Evolutionary conservation across 768 basidiomycete genomes (phyloP), one percentile per base, ranked within the genome.

Genomic region (Boletellus ananas): DNA sequence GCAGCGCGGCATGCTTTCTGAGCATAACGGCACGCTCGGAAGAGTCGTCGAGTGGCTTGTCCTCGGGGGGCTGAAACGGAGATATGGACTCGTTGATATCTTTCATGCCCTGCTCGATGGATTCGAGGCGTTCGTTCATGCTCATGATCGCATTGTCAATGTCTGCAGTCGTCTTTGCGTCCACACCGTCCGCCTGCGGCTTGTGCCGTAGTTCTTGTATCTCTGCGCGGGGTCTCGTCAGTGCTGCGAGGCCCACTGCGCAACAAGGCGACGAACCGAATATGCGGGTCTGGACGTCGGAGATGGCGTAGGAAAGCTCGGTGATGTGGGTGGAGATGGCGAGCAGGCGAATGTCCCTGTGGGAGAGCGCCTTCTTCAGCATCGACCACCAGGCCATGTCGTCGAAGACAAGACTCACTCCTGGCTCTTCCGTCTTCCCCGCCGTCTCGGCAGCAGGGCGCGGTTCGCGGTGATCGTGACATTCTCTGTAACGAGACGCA

Each of bases 181-280:
- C 65, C 40, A 72, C 73, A 49, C 72, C 72, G 13, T 79, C 76
- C 12, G 81, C 76, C 56, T 89, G 85, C 16, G 87, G 85, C 60
- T 87, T 90, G 71, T 95, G 93, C 37, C 93, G 85, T 38, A 94
- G 78, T 67, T 95, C 93, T 69, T 95, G 90, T 44, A 94, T 92
- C 71, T 94, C 92, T 94, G 61, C 23, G 50, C 31, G 43, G 21
- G 9, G 23, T 5, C 23, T 25, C 14, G 36, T 67, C 52, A 63
- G 53, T 34, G 25, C 34, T 51, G 40, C 29, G 23, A 38, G 36
- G 25, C 34, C 18, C 4, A 45, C 50, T 21, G 6, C n/a, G n/a
- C 33, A 54, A 48, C 44, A 34, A 47, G 34, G 36, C 5, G 18
- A 62, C 66, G 49, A 65, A 90, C 90, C 90, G 60, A 93, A 93